phyloP scores from a whole-genome alignment of 371 early-diverging fungal genomes.

The Rhizopus delemar region DNA sequence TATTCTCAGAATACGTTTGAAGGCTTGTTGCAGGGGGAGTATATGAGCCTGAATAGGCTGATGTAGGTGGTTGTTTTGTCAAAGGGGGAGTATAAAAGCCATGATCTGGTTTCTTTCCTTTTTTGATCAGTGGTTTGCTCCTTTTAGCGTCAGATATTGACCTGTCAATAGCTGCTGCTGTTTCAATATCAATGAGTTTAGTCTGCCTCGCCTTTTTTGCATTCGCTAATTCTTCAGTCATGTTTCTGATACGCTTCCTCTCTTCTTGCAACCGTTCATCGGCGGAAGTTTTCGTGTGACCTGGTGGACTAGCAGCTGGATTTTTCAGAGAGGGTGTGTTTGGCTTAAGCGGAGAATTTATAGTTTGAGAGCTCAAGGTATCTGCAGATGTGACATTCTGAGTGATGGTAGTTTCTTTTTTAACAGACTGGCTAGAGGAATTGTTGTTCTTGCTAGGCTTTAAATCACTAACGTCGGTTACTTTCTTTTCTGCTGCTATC shows the following conservation, averaged over 20 bases:
- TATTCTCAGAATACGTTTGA: too few relatives aligned
- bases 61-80: neutral
- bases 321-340: too few relatives aligned
- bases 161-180: constrained; percentile 1
- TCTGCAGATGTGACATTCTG: too few relatives aligned
- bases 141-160: constrained; percentile 4
- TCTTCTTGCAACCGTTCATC: neutral
- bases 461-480: too few relatives aligned
- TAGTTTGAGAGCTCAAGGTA: too few relatives aligned
- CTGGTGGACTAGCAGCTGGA: neutral
- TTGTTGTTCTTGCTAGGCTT: too few relatives aligned
- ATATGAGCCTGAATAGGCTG: neutral
- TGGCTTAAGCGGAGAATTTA: too few relatives aligned
- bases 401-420: too few relatives aligned
- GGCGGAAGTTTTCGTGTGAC: neutral
- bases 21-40: neutral
- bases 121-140: neutral
- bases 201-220: constrained; percentile 1
- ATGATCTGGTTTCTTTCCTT: neutral
- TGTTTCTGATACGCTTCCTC: neutral
- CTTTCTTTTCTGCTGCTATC: too few relatives aligned
- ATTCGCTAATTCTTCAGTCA: neutral
- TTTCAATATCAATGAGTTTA: constrained; percentile 2
- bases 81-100: neutral
- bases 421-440: neutral